Evolutionary conservation across 352 stramenopile genomes (phyloP), one percentile per base, ranked within the genome.

Genomic region (Pythium chondricola): DNA sequence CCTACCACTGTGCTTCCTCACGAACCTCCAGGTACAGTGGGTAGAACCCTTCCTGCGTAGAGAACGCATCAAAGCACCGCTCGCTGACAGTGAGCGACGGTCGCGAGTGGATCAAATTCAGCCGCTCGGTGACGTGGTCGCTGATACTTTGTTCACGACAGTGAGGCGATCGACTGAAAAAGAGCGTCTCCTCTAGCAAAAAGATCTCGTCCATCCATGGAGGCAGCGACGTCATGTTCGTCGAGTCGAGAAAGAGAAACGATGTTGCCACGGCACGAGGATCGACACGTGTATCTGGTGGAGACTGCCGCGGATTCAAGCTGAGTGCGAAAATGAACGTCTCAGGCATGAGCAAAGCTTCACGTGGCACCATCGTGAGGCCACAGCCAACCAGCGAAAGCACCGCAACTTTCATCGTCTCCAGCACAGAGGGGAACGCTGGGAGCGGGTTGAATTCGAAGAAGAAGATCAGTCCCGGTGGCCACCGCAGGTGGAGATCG

Each of bases 181-280:
- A 58, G 16, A 58, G 2, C 16, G n/a, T 25, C 29, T 26, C 42
- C 11, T 25, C 13, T 26, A 10, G 4, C 18, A 52, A 22, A 30
- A 52, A 60, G 22, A 16, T 8, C 22, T 48, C 52, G 30, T 53
- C 37, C 42, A 60, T 52, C 52, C 52, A 60, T 10, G 14, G 6
- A 0, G 52, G 52, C 21, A 60, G 43, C 29, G 37, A 17, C 20
- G 35, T 16, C 6, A 59, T 29, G 3, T 36, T 20, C 1, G 51
- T 59, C 16, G 11, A 18, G 16, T 59, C 29, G 7, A 33, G 29
- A 33, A 33, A 33, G 29, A 33, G 13, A 8, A 13, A 33, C 13
- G 29, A 33, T 8, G 29, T 33, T 8, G 29, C 13, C 7, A 33
- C 29, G 29, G 29, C 29, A n/a, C n/a, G n/a, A n/a, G n/a, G n/a